A percentile compares a stretch with the other conserved stretches of the same genome.
Conservation (phyloP, 2,329 filamentous ascomycete species). For the Pseudodiploospora longispora region DNA sequence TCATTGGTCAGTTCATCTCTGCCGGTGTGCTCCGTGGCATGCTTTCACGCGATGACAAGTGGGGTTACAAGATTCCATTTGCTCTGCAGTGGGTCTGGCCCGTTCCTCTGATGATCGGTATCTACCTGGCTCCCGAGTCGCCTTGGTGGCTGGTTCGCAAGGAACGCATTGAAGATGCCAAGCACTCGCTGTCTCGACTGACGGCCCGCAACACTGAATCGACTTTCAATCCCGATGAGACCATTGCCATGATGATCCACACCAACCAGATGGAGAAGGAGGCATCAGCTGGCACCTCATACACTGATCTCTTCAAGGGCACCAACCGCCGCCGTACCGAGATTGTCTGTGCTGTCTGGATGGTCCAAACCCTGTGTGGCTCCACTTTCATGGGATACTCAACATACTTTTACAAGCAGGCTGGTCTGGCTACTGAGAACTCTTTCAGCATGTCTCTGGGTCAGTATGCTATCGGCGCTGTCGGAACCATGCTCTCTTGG, state of each 20-base stretch:
- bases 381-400: conserved; percentile 48
- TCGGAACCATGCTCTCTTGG: conserved; percentile 40
- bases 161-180: conserved; percentile 30
- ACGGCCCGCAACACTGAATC: conserved; percentile 27
- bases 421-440: conserved; percentile 29
- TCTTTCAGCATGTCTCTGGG: conserved; percentile 34
- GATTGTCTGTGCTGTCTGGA: conserved; percentile 36
- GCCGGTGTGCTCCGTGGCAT: conserved; percentile 35
- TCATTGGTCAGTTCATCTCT: conserved; percentile 38
- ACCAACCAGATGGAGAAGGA: conserved; percentile 42
- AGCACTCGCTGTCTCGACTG: conserved; percentile 30
- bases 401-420: conserved; percentile 41
- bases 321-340: conserved; percentile 38
- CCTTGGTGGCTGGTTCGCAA: conserved; percentile 42
- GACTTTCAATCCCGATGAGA: conserved; percentile 32
- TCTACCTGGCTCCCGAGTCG: conserved; percentile 38
- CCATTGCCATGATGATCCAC: conserved; percentile 42
- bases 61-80: conserved; percentile 41
- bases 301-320: conserved; percentile 40
- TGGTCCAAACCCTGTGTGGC: conserved; percentile 33
- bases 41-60: conserved; percentile 28
- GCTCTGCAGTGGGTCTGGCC: conserved; percentile 43
- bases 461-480: conserved; percentile 34
- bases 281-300: conserved; percentile 30
- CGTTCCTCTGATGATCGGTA: conserved; percentile 33